Evolutionary conservation across 2,329 filamentous ascomycete species (phyloP).

Genomic region (Fusarium sulawesiense): DNA sequence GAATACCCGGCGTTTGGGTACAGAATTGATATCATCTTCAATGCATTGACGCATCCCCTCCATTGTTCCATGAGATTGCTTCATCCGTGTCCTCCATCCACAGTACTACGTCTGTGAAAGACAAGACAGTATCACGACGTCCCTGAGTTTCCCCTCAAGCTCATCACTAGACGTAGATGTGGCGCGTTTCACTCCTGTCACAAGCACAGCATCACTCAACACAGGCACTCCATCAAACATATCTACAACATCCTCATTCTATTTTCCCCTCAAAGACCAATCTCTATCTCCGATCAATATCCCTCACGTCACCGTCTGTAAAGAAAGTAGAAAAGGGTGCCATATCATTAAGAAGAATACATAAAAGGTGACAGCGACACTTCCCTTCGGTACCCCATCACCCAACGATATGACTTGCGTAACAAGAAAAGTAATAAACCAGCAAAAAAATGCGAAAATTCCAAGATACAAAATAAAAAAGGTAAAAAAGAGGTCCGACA

Average conservation of each 20-base stretch:
- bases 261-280: background rate
- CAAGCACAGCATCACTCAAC: background rate
- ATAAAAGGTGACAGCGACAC: constrained; percentile 4
- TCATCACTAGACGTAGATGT: background rate
- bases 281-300: background rate
- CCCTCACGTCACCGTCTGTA: background rate
- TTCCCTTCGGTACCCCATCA: constrained; percentile 2
- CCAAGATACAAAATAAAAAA: constrained; percentile 6
- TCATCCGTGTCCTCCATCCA: background rate
- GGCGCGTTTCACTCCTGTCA: background rate
- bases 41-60: fast-evolving
- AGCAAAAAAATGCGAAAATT: constrained; percentile 5
- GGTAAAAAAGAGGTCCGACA: background rate
- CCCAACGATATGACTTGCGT: constrained; percentile 7
- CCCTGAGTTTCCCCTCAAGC: background rate
- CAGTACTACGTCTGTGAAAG: too few species aligned
- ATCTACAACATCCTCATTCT: background rate
- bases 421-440: constrained; percentile 4
- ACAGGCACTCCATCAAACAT: background rate
- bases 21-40: background rate
- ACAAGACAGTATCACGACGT: too few species aligned
- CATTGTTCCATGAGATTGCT: background rate
- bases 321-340: constrained; percentile 30
- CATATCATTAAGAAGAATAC: constrained; percentile 40
- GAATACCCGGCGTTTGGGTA: constrained; percentile 36